These are phyloP conservation scores for Leptomonas seymouri DNA, from an alignment of 208 protist species.

Conservation along the genomic window DNA sequence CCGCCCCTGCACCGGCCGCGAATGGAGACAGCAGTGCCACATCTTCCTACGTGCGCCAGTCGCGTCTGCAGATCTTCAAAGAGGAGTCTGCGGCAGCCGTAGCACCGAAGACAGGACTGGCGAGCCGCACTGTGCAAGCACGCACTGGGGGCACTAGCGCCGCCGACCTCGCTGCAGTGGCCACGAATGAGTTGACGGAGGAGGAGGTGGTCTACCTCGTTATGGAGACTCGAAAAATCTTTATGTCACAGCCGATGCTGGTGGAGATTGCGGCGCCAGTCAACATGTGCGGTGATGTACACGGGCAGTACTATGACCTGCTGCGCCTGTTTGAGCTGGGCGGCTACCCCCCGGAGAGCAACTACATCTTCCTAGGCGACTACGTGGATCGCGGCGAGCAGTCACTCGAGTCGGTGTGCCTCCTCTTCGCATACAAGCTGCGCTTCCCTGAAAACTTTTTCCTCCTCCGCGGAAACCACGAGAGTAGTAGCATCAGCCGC, in stretches of 20 bases:
- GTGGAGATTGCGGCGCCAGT: conserved; percentile 84
- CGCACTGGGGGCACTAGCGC: neutral
- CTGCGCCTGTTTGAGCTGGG: conserved; percentile 78
- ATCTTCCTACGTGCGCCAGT: conserved; percentile 56
- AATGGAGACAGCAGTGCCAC: conserved; percentile 13
- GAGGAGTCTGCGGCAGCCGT: conserved; percentile 16
- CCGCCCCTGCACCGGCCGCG: conserved; percentile 18
- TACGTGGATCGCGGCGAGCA: conserved; percentile 96
- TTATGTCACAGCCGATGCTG: conserved; percentile 91
- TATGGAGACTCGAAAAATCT: conserved; percentile 76
- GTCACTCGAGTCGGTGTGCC: conserved; percentile 71
- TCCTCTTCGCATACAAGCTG: conserved; percentile 87
- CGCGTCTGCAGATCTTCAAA: conserved; percentile 44
- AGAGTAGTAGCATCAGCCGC: conserved; percentile 75
- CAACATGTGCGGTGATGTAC: conserved; percentile 87
- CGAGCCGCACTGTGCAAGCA: conserved; percentile 20
- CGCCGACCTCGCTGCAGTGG: neutral
- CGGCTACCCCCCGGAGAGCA: conserved; percentile 40
- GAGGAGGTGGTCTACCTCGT: conserved; percentile 78
- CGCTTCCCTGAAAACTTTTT: conserved; percentile 83
- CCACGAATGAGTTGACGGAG: conserved; percentile 55
- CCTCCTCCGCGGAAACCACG: conserved; percentile 92
- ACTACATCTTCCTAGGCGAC: conserved; percentile 97
- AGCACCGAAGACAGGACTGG: conserved; percentile 14
- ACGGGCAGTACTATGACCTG: conserved; percentile 86